Conservation (phyloP, 805 yeast species). For the Saccharomyces paradoxus region DNA sequence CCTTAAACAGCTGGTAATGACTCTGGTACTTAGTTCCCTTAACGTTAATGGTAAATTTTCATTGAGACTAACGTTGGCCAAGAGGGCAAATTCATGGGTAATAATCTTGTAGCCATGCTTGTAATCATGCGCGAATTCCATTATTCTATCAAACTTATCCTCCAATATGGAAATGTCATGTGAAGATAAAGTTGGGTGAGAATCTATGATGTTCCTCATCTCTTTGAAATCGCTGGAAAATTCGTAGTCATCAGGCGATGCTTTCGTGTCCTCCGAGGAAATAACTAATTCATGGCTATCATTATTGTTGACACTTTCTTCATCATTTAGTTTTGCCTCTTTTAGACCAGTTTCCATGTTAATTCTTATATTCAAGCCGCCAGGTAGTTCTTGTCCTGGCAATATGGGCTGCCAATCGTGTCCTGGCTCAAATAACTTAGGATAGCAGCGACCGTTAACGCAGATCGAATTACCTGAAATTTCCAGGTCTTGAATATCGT, state of each 20-base stretch:
- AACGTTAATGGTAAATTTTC: constrained; percentile 13
- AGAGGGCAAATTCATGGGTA: constrained; percentile 21
- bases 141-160: constrained; percentile 33
- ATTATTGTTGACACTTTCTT: constrained; percentile 3
- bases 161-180: constrained; percentile 13
- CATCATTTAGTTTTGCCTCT: constrained; percentile 50
- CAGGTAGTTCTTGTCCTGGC: constrained; percentile 71
- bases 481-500: neutral
- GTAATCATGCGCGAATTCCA: constrained; percentile 59
- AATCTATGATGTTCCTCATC: constrained; percentile 17
- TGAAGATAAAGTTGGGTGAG: constrained; percentile 2
- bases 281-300: neutral
- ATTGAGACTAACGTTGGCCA: constrained; percentile 12
- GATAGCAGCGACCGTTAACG: constrained; percentile 50
- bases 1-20: constrained; percentile 60
- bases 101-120: constrained; percentile 50
- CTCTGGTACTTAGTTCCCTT: constrained; percentile 49
- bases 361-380: constrained; percentile 64
- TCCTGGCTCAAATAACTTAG: constrained; percentile 53
- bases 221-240: constrained; percentile 24
- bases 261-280: neutral
- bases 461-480: constrained; percentile 14
- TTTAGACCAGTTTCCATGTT: constrained; percentile 63
- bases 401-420: constrained; percentile 59
- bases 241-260: constrained; percentile 16